A percentile compares a stretch with the other conserved stretches of the same genome.
Evolutionary conservation across 306 rosid species (phyloP).

Genomic region (barrel medic (Medicago truncatula)): DNA sequence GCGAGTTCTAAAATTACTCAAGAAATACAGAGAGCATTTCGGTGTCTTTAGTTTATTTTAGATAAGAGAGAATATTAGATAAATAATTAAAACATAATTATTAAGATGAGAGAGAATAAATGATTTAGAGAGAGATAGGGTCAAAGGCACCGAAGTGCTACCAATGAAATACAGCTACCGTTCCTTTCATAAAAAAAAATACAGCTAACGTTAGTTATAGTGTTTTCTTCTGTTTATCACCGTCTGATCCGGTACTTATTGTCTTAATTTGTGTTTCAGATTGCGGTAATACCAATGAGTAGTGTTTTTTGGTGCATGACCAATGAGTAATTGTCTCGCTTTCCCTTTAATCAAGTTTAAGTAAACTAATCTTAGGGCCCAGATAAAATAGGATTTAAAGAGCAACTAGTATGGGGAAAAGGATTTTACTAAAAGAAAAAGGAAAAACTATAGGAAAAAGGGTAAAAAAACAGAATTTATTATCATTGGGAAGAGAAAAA

Average conservation of each 20-base stretch:
- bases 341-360: conserved; percentile 33
- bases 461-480: background rate
- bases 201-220: background rate
- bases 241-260: conserved; percentile 3
- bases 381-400: background rate
- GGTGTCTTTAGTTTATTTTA: no score
- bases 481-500: conserved; percentile 46
- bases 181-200: no score
- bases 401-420: conserved; percentile 14
- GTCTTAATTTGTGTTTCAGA: conserved; percentile 8
- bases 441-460: background rate
- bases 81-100: no score
- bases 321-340: background rate
- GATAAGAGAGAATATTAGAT: no score
- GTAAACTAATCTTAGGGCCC: conserved; percentile 4
- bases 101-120: no score
- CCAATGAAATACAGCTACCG: no score
- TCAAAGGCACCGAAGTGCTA: no score
- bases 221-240: background rate
- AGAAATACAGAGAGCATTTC: no score
- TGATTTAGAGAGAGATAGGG: no score
- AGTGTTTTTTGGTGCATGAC: no score
- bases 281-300: conserved; percentile 13
- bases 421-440: conserved; percentile 2
- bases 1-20: no score